Conservation (phyloP, 208 protist genomes). For the Leishmania mexicana region DNA sequence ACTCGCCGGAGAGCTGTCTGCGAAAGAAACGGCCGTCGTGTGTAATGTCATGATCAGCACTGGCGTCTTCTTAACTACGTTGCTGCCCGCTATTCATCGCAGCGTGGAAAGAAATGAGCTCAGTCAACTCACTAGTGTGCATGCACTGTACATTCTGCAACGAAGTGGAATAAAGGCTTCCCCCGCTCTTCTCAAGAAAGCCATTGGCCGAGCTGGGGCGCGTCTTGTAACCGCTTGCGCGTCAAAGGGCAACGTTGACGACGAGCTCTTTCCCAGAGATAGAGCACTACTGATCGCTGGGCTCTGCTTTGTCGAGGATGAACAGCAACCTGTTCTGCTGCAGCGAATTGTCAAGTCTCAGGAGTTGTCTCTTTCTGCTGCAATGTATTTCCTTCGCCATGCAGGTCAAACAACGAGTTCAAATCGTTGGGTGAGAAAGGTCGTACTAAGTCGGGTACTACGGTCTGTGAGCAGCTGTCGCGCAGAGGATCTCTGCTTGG, state of each 20-base stretch:
- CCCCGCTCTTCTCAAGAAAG: slow-evolving; percentile 13
- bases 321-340: slow-evolving; percentile 4
- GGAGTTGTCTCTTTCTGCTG: slow-evolving; percentile 7
- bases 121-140: slow-evolving; percentile 17
- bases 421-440: slow-evolving; percentile 6
- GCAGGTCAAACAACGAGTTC: background rate
- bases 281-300: slow-evolving; percentile 14
- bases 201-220: slow-evolving; percentile 4
- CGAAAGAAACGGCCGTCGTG: slow-evolving; percentile 11
- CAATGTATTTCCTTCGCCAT: slow-evolving; percentile 16
- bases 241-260: background rate
- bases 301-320: slow-evolving; percentile 22
- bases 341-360: slow-evolving; percentile 10
- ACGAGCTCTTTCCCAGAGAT: slow-evolving; percentile 6
- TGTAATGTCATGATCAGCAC: slow-evolving; percentile 20
- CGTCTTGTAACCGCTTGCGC: slow-evolving; percentile 18
- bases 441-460: slow-evolving; percentile 1
- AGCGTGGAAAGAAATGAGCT: slow-evolving; percentile 1
- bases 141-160: slow-evolving; percentile 16
- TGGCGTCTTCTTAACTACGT: background rate
- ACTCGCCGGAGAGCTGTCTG: background rate
- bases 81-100: slow-evolving; percentile 1
- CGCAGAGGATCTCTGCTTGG: slow-evolving; percentile 17
- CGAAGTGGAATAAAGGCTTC: slow-evolving; percentile 11
- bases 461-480: background rate